Conservation (phyloP, 768 basidiomycete genomes). For the Panaeolus cyanescens region DNA sequence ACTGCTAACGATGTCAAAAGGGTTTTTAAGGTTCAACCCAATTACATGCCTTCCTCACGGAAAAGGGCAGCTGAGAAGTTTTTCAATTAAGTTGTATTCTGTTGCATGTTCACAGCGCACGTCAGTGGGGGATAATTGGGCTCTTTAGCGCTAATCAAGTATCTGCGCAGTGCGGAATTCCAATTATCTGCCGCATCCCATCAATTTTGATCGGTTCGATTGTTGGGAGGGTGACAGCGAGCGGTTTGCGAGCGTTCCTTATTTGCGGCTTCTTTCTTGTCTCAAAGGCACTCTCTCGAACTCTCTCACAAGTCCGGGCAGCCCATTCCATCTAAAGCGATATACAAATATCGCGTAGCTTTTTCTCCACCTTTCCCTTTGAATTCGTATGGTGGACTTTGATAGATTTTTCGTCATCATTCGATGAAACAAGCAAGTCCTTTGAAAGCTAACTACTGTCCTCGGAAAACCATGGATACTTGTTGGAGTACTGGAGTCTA, state of each 20-base stretch:
- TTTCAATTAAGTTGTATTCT: not conserved
- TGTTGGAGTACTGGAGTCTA: not conserved
- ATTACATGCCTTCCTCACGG: not conserved
- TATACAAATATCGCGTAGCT: not conserved
- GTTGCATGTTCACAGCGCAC: not conserved
- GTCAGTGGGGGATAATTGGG: not conserved
- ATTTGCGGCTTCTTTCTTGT: no score
- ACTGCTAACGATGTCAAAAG: constrained; percentile 1
- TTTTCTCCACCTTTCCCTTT: not conserved
- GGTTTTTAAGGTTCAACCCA: not conserved
- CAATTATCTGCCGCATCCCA: not conserved
- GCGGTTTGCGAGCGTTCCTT: constrained; percentile 1
- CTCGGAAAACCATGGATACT: not conserved
- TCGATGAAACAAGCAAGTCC: not conserved
- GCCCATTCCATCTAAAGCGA: not conserved
- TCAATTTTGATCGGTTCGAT: not conserved
- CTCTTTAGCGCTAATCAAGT: constrained; percentile 1
- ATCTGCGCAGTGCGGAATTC: not conserved
- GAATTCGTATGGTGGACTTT: not conserved
- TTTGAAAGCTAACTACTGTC: not conserved
- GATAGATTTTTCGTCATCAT: not conserved
- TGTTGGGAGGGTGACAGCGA: not conserved
- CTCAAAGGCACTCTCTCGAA: not conserved
- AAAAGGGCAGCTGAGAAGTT: not conserved
- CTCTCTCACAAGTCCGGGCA: not conserved